Percentiles rank a stretch among this genome's conserved stretches.
These are phyloP conservation scores for Colletotrichum coccodes DNA, from an alignment of 2,329 filamentous ascomycete genomes.

Conservation along the genomic window DNA sequence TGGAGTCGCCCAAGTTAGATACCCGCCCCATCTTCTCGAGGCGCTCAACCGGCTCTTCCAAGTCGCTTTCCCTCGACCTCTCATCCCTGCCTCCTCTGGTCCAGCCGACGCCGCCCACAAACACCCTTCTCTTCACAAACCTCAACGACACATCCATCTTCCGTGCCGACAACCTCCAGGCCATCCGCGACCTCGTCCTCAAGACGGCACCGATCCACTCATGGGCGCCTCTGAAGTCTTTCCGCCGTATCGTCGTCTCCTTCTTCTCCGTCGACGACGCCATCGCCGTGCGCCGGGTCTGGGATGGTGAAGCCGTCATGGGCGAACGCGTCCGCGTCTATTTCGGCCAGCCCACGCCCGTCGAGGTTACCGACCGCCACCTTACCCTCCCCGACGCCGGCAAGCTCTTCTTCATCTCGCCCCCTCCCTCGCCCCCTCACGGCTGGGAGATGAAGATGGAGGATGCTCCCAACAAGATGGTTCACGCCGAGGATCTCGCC, in stretches of 20 bases:
- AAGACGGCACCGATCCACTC: conserved; percentile 78
- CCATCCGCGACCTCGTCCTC: conserved; percentile 77
- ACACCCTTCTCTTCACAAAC: conserved; percentile 88
- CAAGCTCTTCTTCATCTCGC: conserved; percentile 79
- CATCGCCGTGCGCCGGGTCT: conserved; percentile 75
- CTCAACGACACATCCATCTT: conserved; percentile 80
- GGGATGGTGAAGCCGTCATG: conserved; percentile 80
- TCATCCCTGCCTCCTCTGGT: conserved; percentile 75
- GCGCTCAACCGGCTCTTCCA: conserved; percentile 55
- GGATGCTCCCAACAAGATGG: conserved; percentile 75
- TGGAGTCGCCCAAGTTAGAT: conserved; percentile 45
- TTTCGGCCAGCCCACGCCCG: conserved; percentile 71
- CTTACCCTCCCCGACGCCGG: conserved; percentile 75
- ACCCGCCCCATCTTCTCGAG: conserved; percentile 44
- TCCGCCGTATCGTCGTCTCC: conserved; percentile 83
- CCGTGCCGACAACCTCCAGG: conserved; percentile 76
- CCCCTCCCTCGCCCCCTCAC: conserved; percentile 74
- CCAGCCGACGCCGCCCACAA: conserved; percentile 80
- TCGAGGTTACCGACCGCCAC: conserved; percentile 65
- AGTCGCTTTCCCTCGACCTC: conserved; percentile 76
- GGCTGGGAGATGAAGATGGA: conserved; percentile 76
- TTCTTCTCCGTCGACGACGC: conserved; percentile 79
- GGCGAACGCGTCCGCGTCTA: conserved; percentile 76
- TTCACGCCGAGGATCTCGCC: conserved; percentile 76
- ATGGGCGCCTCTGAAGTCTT: conserved; percentile 84